Evolutionary conservation across 305 asterid species (phyloP), one percentile per base, ranked within the genome.

Genomic region (Rubia peregrina): DNA sequence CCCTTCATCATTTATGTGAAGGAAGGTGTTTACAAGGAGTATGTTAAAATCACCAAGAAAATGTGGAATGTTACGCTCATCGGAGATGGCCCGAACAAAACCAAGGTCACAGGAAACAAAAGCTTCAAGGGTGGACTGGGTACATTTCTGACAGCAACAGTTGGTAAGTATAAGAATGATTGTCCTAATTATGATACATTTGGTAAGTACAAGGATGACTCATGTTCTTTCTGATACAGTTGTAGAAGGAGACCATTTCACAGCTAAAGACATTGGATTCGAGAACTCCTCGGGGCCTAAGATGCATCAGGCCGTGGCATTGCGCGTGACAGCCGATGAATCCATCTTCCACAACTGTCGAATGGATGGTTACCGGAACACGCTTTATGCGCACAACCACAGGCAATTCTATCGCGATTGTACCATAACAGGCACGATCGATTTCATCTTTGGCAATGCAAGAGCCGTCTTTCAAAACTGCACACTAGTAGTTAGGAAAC

Each of bases 11-110:
- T 91, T 40, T 17, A 73, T 6, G 77, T 89, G 2, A 89, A 87
- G 84, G 92, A 87, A 10, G 98, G 96, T 13, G 43, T 70, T 9
- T 91, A 89, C 43, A 80, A 79, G 51, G 96, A 91, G 77, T 59
- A 75, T 17, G 85, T 89, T 3, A 74, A 42, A 1, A 71, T 91
- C 59, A 85, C 89, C 0, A 86, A 79, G 73, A 38, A 74, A 24
- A 73, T 76, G 36, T 73, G 73, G 71, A 80, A 85, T n/a, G 67
- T 89, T 21, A 84, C 81, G 30, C 48, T 92, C 57, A 62, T 91
- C 14, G 98, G 98, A 41, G 94, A 89, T 1, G 94, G 98, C 5
- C 90, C 96, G 11, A 41, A 70, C 3, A 88, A 86, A 79, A 89
- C 98, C 9, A 84, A 75, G 21, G 85, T 91, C 81, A 42, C 83